These are phyloP conservation scores for Fusarium sp. DNA, from an alignment of 2,329 filamentous ascomycete species.

Conservation along the genomic window DNA sequence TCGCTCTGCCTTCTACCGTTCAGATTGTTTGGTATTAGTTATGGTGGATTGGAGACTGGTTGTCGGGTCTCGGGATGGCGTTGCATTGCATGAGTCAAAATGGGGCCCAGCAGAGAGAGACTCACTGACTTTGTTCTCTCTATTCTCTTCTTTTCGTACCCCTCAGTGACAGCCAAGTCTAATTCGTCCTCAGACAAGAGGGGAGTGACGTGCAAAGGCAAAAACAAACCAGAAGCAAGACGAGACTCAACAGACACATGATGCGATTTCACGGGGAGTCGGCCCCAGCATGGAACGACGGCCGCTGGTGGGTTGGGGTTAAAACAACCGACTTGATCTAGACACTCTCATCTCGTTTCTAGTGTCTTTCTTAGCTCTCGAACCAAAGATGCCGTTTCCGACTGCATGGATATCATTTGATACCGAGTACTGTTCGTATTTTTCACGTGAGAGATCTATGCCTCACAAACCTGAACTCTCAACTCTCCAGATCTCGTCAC, in stretches of 20 bases:
- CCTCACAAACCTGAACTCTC: background rate
- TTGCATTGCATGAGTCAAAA: conserved; percentile 42
- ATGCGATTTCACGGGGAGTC: conserved; percentile 34
- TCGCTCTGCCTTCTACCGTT: conserved; percentile 13
- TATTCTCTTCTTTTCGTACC: conserved; percentile 11
- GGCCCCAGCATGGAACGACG: conserved; percentile 33
- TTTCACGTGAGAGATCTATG: conserved; percentile 11
- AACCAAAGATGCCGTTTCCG: conserved; percentile 39
- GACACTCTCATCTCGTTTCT: conserved; percentile 31
- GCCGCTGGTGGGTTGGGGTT: conserved; percentile 35
- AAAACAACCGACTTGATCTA: conserved; percentile 25
- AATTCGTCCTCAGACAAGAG: background rate
- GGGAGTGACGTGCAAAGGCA: conserved; percentile 36
- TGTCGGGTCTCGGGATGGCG: conserved; percentile 31
- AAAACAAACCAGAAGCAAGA: conserved; percentile 14
- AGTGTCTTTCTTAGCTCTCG: conserved; percentile 29
- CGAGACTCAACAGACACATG: conserved; percentile 22
- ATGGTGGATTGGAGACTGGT: conserved; percentile 41
- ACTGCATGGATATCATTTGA: conserved; percentile 16
- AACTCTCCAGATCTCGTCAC: conserved; percentile 4
- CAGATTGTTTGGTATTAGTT: conserved; percentile 36
- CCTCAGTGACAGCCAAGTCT: background rate
- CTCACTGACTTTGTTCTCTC: conserved; percentile 24
- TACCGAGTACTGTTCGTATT: conserved; percentile 13
- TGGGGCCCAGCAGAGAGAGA: conserved; percentile 8